Base-by-base conservation (phyloP, 495 filamentous ascomycete genomes). In the Neurospora cerealis region DNA sequence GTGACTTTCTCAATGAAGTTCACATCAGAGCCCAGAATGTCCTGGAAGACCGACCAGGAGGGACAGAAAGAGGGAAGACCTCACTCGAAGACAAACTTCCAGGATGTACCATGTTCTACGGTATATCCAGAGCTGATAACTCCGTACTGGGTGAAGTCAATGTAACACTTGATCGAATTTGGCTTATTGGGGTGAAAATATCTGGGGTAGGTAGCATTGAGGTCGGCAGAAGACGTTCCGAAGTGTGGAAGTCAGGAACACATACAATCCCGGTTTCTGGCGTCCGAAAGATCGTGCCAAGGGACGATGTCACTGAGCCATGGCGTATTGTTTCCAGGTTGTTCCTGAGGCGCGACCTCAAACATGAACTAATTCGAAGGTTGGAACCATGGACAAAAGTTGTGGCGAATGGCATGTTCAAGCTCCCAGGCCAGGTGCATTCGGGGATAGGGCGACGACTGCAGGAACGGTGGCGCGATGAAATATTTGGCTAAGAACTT, bases 371-470 rank as follows among this genome's bases (percentile, higher is more conserved):
- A 24, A 0, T 28, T 0, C 21, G 21, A n/a, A 13, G 11, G 24
- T 28, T 60, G 48, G 24, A 3, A 32, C 11, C 46, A 7, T 60
- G 11, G 4, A 32, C 24, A 15, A 3, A 13, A 13, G 11, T 28
- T 60, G 48, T 60, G 9, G 48, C 21, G 9, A 32, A 60, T 60
- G 48, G 48, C 48, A 15, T 60, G 10, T 15, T 28, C 3, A 54
- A 54, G 3, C 10, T 54, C 21, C 46, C 5, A 21, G n/a, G 9
- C 46, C 10, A 54, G 42, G 9, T 54, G n/a, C 46, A 21, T 21
- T 54, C 46, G 10, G 46, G n/a, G 24, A 3, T 28, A 0, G 6
- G 15, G 0, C 24, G 28, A 19, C 28, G 0, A 17, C 0, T 0
- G 3, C 13, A 17, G 28, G 6, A 9, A 0, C 54, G 15, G 28